These are phyloP conservation scores for Thymus quinquecostatus DNA, from an alignment of 257 asterid species.

Conservation along the genomic window DNA sequence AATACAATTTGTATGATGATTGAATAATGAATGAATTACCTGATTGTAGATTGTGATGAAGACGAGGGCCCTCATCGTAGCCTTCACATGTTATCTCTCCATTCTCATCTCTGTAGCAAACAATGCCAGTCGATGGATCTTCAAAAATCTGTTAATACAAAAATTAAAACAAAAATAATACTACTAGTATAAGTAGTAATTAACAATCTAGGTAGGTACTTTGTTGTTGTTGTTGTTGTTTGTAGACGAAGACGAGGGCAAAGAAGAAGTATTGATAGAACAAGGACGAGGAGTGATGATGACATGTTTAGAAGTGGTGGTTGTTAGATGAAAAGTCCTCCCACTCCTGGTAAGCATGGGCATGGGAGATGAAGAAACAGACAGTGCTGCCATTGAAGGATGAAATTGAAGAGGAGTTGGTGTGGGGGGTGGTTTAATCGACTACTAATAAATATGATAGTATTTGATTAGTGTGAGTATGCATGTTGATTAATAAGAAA, in stretches of 20 bases:
- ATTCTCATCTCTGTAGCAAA: slow-evolving; percentile 58
- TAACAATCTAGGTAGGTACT: slow-evolving; percentile 31
- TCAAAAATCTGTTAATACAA: slow-evolving; percentile 43
- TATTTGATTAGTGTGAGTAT: too few relatives aligned
- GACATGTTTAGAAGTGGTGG: too few relatives aligned
- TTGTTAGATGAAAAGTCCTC: neutral
- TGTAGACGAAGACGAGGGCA: too few relatives aligned
- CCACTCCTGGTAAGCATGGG: neutral
- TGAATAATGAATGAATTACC: neutral
- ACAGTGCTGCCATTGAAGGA: slow-evolving; percentile 44
- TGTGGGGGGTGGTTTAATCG: neutral
- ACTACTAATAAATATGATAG: too few relatives aligned
- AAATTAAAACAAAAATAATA: too few relatives aligned
- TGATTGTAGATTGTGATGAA: slow-evolving; percentile 22
- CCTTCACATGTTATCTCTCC: slow-evolving; percentile 68
- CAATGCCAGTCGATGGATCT: slow-evolving; percentile 53
- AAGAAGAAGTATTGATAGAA: slow-evolving; percentile 35
- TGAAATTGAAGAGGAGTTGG: neutral
- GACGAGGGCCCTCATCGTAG: slow-evolving; percentile 64
- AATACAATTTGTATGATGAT: neutral
- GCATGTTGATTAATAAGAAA: neutral
- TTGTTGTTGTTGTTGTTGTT: slow-evolving; percentile 34
- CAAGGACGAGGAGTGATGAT: too few relatives aligned
- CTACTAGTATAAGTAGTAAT: too few relatives aligned
- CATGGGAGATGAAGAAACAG: slow-evolving; percentile 31